A percentile compares a stretch with the other conserved stretches of the same genome.
Evolutionary conservation across 257 asterid genomes (phyloP).

Genomic region (Gentiana dahurica): DNA sequence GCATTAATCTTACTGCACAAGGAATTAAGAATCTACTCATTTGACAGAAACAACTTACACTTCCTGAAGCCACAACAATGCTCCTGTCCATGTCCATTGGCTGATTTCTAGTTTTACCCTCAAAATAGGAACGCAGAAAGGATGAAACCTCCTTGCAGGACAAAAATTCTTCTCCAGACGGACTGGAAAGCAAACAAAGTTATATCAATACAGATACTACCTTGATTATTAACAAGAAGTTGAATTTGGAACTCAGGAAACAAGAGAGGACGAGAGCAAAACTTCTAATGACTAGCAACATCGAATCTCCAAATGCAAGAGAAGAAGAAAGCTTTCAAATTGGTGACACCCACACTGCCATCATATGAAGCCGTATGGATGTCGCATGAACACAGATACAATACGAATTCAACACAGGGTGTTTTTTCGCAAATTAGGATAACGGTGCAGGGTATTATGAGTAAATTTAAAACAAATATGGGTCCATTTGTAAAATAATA

Average conservation of each 20-base stretch:
- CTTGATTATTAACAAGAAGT: neutral
- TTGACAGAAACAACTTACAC: constrained; percentile 25
- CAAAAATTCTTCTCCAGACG: constrained; percentile 68
- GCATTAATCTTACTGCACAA: constrained; percentile 17
- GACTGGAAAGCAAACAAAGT: constrained; percentile 36
- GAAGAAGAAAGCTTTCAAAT: too few relatives aligned
- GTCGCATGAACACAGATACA: too few relatives aligned
- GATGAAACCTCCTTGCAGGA: constrained; percentile 88
- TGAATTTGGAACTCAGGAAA: neutral
- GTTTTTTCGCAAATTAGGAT: too few relatives aligned
- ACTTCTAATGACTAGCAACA: too few relatives aligned
- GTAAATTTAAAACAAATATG: too few relatives aligned
- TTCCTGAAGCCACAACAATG: constrained; percentile 34
- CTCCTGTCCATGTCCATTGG: constrained; percentile 33
- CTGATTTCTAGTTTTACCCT: constrained; percentile 26
- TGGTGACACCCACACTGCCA: too few relatives aligned
- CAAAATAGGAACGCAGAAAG: constrained; percentile 56
- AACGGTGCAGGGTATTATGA: too few relatives aligned
- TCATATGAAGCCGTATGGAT: too few relatives aligned
- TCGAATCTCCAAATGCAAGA: too few relatives aligned
- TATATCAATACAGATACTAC: too few relatives aligned
- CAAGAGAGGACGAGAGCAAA: neutral
- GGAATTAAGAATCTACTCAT: constrained; percentile 2
- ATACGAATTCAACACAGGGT: too few relatives aligned
- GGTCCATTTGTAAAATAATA: too few relatives aligned